A percentile compares a stretch with the other conserved stretches of the same genome.
Evolutionary conservation across 495 filamentous ascomycete genomes (phyloP).

Genomic region (Aspergillus indologenus): DNA sequence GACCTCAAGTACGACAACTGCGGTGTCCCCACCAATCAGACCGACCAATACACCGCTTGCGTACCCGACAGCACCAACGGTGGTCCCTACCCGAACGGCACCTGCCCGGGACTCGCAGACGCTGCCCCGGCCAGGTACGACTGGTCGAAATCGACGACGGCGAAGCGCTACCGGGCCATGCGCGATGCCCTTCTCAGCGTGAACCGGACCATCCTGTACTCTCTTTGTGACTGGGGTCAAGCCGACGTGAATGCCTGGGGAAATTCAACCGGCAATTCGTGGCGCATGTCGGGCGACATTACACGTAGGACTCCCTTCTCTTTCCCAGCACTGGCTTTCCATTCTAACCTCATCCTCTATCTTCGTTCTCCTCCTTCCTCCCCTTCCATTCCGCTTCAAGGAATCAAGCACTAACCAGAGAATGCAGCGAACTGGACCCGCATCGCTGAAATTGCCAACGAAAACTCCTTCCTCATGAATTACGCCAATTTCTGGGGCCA

Average conservation of each 20-base stretch:
- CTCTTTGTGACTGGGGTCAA: slow-evolving; percentile 63
- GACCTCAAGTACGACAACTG: slow-evolving; percentile 77
- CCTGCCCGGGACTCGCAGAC: slow-evolving; percentile 32
- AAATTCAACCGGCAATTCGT: slow-evolving; percentile 47
- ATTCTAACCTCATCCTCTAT: too few species aligned
- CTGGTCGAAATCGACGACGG: slow-evolving; percentile 50
- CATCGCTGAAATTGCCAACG: slow-evolving; percentile 40
- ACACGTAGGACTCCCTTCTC: slow-evolving; percentile 29
- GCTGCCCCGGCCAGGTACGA: slow-evolving; percentile 50
- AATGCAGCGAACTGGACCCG: slow-evolving; percentile 38
- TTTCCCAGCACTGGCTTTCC: too few species aligned
- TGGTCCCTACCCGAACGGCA: slow-evolving; percentile 33
- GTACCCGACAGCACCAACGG: slow-evolving; percentile 31
- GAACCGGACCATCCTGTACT: slow-evolving; percentile 60
- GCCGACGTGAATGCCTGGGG: slow-evolving; percentile 53
- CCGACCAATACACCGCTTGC: slow-evolving; percentile 39
- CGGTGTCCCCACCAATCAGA: slow-evolving; percentile 42
- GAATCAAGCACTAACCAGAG: too few species aligned
- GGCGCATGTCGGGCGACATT: slow-evolving; percentile 57
- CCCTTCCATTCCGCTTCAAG: too few species aligned
- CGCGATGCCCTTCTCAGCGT: slow-evolving; percentile 51
- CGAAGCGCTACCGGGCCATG: slow-evolving; percentile 56
- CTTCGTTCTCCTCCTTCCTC: too few species aligned
- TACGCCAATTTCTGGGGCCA: slow-evolving; percentile 52
- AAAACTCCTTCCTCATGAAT: slow-evolving; percentile 46